Evolutionary conservation across 176 grass and related monocot species (phyloP), one percentile per base, ranked within the genome.

Genomic region (Carex scoparia): DNA sequence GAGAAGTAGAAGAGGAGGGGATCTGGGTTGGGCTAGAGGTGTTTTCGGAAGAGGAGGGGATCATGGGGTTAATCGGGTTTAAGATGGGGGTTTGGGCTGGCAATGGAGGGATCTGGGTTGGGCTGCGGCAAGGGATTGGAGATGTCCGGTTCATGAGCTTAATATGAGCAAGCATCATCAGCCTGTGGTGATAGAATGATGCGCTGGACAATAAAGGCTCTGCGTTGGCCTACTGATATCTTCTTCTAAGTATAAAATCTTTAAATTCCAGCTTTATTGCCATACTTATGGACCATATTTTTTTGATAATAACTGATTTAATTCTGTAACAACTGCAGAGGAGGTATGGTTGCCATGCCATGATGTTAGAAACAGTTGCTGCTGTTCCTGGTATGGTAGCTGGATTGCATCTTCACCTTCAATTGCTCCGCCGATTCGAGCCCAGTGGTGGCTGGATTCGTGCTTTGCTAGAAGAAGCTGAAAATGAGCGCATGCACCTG

Each of bases 401-500:
- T 23, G 94, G 91, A 7, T 70, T 92, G 91, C 88, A 91, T 40
- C 90, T 94, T 0, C 94, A 97, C 90, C 90, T 97, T 46, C 91
- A 88, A 35, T 97, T 91, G 31, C 86, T 94, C 35, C 91, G 90
- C 35, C 88, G 79, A 48, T 97, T 97, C 88, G 88, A 94, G 84
- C 91, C 95, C 54, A 98, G 91, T 87, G 95, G 95, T 35, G 93
- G 93, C 0, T 98, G 95, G 95, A 73, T 98, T 85, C 91, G 93
- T 0, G 86, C 88, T 8, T 88, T 98, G 2, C 87, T 95, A 3
- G 95, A 98, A 86, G 95, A 98, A 81, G 95, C 95, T 53, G 95
- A 98, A 92, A 98, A 98, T 88, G 95, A 98, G 93, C 91, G 95
- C 18, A 98, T 98, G 95, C 95, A 98, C 80, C 91, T 98, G 69